Conservation (phyloP, 129 eudicot genomes). For the Saussurea involucrata region DNA sequence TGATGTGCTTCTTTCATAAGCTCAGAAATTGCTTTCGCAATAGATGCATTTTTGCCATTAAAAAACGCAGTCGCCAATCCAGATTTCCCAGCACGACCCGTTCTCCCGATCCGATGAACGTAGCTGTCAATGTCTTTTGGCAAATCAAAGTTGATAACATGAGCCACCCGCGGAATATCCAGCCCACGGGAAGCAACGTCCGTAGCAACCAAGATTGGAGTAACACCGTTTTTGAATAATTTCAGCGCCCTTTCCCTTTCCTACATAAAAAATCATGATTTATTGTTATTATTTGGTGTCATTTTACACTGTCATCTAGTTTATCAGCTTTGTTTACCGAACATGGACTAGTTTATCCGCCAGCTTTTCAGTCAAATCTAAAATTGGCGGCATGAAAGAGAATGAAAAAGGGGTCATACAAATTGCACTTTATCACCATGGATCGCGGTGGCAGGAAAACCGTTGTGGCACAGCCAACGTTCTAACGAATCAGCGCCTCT, state of each 20-base stretch:
- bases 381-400: not conserved
- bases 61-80: slow-evolving; percentile 73
- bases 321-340: not conserved
- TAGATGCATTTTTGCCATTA: slow-evolving; percentile 31
- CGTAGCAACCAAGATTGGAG: slow-evolving; percentile 69
- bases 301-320: not conserved
- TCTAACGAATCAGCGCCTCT: slow-evolving; percentile 57
- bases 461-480: slow-evolving; percentile 46
- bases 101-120: slow-evolving; percentile 76
- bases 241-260: slow-evolving; percentile 60
- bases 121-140: slow-evolving; percentile 67
- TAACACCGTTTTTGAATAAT: slow-evolving; percentile 44
- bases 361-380: too few relatives aligned
- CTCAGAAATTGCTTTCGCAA: slow-evolving; percentile 56
- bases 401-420: slow-evolving; percentile 30
- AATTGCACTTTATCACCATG: slow-evolving; percentile 81
- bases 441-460: slow-evolving; percentile 60
- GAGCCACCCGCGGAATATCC: slow-evolving; percentile 65
- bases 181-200: slow-evolving; percentile 79
- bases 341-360: too few relatives aligned
- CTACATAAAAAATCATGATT: slow-evolving; percentile 17
- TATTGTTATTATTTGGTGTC: not conserved
- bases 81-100: slow-evolving; percentile 84
- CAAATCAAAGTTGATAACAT: slow-evolving; percentile 66
- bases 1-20: slow-evolving; percentile 67